These are phyloP conservation scores for Diphasiastrum complanatum DNA, from an alignment of 83 land plant genomes.

Conservation along the genomic window DNA sequence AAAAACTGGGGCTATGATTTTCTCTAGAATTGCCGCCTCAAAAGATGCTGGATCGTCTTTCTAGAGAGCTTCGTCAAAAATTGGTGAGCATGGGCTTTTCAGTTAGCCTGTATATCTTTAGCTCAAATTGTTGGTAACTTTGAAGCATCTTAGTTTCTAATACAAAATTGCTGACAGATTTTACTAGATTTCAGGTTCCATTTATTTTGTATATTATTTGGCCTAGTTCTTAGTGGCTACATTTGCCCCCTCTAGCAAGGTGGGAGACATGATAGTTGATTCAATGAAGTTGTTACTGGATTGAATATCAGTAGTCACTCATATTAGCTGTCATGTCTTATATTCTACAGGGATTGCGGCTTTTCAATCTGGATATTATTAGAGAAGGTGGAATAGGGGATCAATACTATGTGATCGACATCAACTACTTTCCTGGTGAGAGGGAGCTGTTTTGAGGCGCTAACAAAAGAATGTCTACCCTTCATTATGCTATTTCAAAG, in stretches of 20 bases:
- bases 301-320: neutral
- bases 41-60: conserved; percentile 22
- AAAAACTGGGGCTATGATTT: no score
- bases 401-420: conserved; percentile 74
- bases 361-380: conserved; percentile 83
- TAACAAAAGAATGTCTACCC: neutral
- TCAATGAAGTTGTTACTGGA: neutral
- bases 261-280: neutral
- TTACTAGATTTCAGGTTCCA: no score
- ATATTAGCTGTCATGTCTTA: neutral
- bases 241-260: no score
- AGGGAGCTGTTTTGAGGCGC: neutral
- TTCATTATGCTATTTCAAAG: neutral
- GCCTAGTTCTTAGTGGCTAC: no score
- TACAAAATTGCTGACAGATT: no score
- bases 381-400: conserved; percentile 74
- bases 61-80: conserved; percentile 19
- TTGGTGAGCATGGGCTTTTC: conserved; percentile 16
- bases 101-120: neutral
- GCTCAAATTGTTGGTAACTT: neutral
- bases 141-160: neutral
- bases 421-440: conserved; percentile 86
- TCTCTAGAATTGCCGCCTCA: conserved; percentile 32
- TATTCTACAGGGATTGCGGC: conserved; percentile 49
- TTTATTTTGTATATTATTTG: no score